These are phyloP conservation scores for Phytopythium kandeliae DNA, from an alignment of 352 stramenopile species.

Conservation along the genomic window DNA sequence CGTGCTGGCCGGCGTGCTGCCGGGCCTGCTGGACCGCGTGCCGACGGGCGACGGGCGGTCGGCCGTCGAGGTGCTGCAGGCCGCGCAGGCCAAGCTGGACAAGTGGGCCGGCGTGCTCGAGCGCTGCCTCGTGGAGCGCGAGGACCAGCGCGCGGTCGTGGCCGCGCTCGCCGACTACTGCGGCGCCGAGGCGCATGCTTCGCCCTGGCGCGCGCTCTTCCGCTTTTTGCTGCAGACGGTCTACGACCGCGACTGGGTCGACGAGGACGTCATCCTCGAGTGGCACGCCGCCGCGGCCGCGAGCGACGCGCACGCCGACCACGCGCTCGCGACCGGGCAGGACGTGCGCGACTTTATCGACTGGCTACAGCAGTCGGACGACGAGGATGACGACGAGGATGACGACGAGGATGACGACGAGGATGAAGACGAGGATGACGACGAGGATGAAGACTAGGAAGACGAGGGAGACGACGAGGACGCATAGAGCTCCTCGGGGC, in stretches of 20 bases:
- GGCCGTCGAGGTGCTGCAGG: slow-evolving; percentile 63
- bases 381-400: slow-evolving; percentile 45
- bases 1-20: slow-evolving; percentile 71
- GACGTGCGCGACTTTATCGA: slow-evolving; percentile 92
- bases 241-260: slow-evolving; percentile 91
- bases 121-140: slow-evolving; percentile 83
- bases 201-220: slow-evolving; percentile 77
- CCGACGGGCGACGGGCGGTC: slow-evolving; percentile 35
- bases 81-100: slow-evolving; percentile 80
- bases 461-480: too few species aligned
- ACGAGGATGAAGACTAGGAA: not conserved
- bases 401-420: slow-evolving; percentile 38
- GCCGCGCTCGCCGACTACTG: slow-evolving; percentile 57
- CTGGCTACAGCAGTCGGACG: slow-evolving; percentile 83
- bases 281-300: slow-evolving; percentile 57
- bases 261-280: slow-evolving; percentile 89
- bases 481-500: not conserved
- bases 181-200: slow-evolving; percentile 32
- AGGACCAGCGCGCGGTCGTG: slow-evolving; percentile 62
- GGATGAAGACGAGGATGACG: slow-evolving; percentile 17
- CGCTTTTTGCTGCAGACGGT: slow-evolving; percentile 92
- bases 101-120: slow-evolving; percentile 90
- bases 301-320: slow-evolving; percentile 8
- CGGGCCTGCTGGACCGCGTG: slow-evolving; percentile 64
- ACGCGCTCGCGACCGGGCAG: slow-evolving; percentile 41